Base-by-base conservation (phyloP, 805 yeast genomes). In the Sungouiozyma intestinalis region DNA sequence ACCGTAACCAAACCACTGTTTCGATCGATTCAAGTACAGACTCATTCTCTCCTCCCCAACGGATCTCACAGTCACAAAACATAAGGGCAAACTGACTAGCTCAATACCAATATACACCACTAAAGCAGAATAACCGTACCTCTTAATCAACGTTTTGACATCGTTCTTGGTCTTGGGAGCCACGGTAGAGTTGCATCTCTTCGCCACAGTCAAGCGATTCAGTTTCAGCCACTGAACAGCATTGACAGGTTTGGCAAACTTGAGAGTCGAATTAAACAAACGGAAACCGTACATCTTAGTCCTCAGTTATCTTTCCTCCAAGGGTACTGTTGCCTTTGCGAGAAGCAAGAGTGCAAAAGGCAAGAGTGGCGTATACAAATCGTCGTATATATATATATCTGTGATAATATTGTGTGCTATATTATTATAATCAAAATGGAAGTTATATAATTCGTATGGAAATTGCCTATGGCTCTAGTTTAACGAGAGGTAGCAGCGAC, bases 401-500 rank as follows among this genome's bases (percentile, higher is more conserved):
- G 29, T 24, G 29, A 24, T 24, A 24, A 6, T 24, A 11, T 24
- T 24, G 29, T 24, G 29, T 24, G 29, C 29, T 24, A 24, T 24
- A 24, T 24, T 24, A 24, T 24, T 24, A 24, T 24, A 24, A 24
- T 24, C 29, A 24, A 24, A 24, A 7, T 24, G 29, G 29, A 24
- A 24, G 29, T 24, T 24, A 24, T 24, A 24, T 24, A 24, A 24
- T 24, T 24, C 29, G 29, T 24, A 24, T 24, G 29, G 29, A 24
- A 11, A 24, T 24, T 24, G 29, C 9, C 6, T 11, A 24, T 24
- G 29, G 11, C 11, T 11, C 29, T 40, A 53, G 46, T 64, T 81
- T 86, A 87, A 83, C 95, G 95, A 72, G 95, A 86, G 67, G 94
- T 82, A 63, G 96, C 94, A 62, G 79, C 81, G 64, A 87, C 96